Percentiles rank a stretch among this genome's conserved stretches.
Conservation (phyloP, 2,329 filamentous ascomycete genomes). For the Sclerotinia borealis region DNA sequence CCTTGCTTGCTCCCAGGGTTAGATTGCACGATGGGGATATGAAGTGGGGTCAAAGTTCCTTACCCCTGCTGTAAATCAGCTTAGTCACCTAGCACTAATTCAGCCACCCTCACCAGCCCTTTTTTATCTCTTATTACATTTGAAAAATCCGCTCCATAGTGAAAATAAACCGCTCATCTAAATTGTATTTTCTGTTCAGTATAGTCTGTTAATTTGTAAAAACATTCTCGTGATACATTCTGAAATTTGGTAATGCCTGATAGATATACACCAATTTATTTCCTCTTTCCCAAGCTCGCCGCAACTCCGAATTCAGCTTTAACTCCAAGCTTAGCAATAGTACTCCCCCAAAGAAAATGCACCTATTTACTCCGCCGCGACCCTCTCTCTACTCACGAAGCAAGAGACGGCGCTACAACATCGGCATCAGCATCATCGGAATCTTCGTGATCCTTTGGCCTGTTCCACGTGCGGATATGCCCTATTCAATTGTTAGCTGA, state of each 20-base stretch:
- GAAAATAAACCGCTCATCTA: too few relatives aligned
- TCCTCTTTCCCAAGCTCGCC: neutral
- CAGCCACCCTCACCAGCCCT: too few relatives aligned
- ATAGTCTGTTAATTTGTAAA: neutral
- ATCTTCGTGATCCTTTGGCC: slow-evolving; percentile 19
- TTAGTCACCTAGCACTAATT: too few relatives aligned
- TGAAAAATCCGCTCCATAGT: too few relatives aligned
- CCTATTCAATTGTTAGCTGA: slow-evolving; percentile 13
- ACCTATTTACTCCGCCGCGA: neutral
- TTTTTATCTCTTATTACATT: too few relatives aligned
- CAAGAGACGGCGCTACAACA: neutral
- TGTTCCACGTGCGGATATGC: slow-evolving; percentile 27
- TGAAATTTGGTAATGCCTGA: neutral
- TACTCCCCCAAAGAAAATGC: neutral
- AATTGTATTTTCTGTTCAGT: neutral
- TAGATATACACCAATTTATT: neutral
- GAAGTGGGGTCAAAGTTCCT: too few relatives aligned
- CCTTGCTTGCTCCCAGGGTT: too few relatives aligned
- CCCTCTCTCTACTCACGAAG: neutral
- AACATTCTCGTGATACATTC: neutral
- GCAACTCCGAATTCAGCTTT: neutral
- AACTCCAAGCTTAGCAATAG: neutral
- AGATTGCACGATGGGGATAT: too few relatives aligned
- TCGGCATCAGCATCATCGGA: slow-evolving; percentile 1
- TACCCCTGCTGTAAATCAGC: too few relatives aligned